phyloP scores from a whole-genome alignment of 176 grass and related monocot species.

The Musa schizocarpa region DNA sequence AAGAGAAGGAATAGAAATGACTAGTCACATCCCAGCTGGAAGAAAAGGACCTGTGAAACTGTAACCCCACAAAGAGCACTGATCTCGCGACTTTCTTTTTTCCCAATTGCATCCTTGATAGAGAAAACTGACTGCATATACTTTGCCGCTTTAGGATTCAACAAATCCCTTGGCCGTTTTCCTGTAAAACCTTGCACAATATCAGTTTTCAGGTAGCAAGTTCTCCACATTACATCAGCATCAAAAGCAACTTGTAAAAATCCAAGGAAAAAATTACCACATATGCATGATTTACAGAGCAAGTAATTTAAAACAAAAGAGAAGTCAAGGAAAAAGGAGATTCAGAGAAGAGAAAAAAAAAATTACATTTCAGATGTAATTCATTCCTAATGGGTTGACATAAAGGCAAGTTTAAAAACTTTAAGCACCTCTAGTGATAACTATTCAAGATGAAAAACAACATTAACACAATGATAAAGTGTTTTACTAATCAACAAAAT shows the following conservation, averaged over 20 bases:
- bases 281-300: not conserved
- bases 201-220: constrained; percentile 19
- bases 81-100: constrained; percentile 88
- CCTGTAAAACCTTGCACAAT: constrained; percentile 36
- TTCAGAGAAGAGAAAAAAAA: not conserved
- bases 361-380: not conserved
- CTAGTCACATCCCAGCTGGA: not conserved
- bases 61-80: constrained; percentile 67
- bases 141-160: constrained; percentile 83
- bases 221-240: not conserved
- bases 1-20: not conserved
- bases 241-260: not conserved
- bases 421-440: no score
- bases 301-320: not conserved
- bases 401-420: not conserved
- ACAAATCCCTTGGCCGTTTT: constrained; percentile 85
- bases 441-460: no score
- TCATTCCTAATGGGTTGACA: not conserved
- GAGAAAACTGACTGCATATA: constrained; percentile 96
- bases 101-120: constrained; percentile 85
- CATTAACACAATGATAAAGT: no score
- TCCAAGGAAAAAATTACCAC: no score
- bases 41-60: constrained; percentile 65
- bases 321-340: not conserved
- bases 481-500: no score